These are phyloP conservation scores for Fusarium tupiense DNA, from an alignment of 2,329 filamentous ascomycete species.

Conservation along the genomic window DNA sequence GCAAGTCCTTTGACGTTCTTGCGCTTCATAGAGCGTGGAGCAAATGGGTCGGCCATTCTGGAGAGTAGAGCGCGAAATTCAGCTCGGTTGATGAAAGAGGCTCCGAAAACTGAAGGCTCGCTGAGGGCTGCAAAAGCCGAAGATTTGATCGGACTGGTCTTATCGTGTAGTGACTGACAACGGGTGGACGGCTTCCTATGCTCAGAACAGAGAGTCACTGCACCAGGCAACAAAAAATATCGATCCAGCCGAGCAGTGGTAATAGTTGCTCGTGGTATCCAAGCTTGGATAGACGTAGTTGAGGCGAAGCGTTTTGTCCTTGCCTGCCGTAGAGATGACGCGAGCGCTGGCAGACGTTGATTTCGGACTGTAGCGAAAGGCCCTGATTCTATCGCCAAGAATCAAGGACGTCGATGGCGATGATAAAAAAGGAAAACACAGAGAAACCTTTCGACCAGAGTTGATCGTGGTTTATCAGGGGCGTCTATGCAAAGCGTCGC, in stretches of 20 bases:
- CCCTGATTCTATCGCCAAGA: background rate
- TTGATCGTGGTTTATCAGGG: slow-evolving; percentile 19
- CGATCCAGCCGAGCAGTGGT: slow-evolving; percentile 10
- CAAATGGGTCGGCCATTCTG: slow-evolving; percentile 70
- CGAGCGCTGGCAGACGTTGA: slow-evolving; percentile 1
- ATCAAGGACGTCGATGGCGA: slow-evolving; percentile 5
- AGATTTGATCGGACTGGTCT: slow-evolving; percentile 22
- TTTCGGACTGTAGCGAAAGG: slow-evolving; percentile 14
- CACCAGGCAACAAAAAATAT: slow-evolving; percentile 9
- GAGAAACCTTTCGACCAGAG: slow-evolving; percentile 3
- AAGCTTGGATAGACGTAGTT: background rate
- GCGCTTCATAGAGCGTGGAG: slow-evolving; percentile 89
- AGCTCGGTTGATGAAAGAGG: slow-evolving; percentile 4
- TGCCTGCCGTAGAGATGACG: slow-evolving; percentile 8
- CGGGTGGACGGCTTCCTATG: slow-evolving; percentile 2
- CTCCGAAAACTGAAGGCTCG: background rate
- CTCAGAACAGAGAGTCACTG: background rate
- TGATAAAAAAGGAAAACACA: slow-evolving; percentile 5
- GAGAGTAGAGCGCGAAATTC: slow-evolving; percentile 1
- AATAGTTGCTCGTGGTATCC: slow-evolving; percentile 19
- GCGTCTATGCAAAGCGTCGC: slow-evolving; percentile 29
- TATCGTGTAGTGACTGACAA: slow-evolving; percentile 25
- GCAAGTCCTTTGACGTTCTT: slow-evolving; percentile 98
- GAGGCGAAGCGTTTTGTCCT: slow-evolving; percentile 11
- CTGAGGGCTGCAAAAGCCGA: slow-evolving; percentile 15